These are phyloP conservation scores for Cyanodermella asteris DNA, from an alignment of 2,329 filamentous ascomycete species.

Conservation along the genomic window DNA sequence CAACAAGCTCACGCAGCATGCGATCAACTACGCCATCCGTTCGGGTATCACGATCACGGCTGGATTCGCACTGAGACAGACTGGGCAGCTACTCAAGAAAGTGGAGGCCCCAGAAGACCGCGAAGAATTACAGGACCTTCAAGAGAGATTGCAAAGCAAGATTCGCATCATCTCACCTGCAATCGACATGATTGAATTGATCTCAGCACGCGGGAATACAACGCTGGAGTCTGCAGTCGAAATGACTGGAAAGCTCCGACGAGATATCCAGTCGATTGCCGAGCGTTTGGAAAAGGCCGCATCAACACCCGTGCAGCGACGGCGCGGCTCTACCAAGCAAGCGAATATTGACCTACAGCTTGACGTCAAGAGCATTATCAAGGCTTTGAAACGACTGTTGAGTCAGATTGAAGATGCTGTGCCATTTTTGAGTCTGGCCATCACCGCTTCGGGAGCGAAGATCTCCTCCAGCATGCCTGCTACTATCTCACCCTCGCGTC, in stretches of 20 bases:
- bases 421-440: conserved; percentile 76
- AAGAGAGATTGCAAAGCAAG: conserved; percentile 58
- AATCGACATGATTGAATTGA: conserved; percentile 80
- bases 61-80: conserved; percentile 65
- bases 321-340: conserved; percentile 22
- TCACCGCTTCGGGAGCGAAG: conserved; percentile 79
- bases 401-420: conserved; percentile 73
- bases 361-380: conserved; percentile 48
- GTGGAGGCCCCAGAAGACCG: conserved; percentile 25
- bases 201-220: conserved; percentile 55
- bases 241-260: conserved; percentile 61
- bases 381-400: conserved; percentile 54
- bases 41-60: conserved; percentile 74
- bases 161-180: conserved; percentile 82
- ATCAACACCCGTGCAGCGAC: conserved; percentile 33
- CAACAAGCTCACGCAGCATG: conserved; percentile 52
- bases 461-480: conserved; percentile 59
- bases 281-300: conserved; percentile 51
- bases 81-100: conserved; percentile 51
- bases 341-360: conserved; percentile 34
- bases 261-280: conserved; percentile 63
- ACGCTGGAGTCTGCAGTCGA: conserved; percentile 67
- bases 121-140: conserved; percentile 49
- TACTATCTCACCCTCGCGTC: conserved; percentile 69
- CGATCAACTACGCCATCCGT: conserved; percentile 78